Conservation (phyloP, 2,329 filamentous ascomycete species). For the Colletotrichum lindemuthianum region DNA sequence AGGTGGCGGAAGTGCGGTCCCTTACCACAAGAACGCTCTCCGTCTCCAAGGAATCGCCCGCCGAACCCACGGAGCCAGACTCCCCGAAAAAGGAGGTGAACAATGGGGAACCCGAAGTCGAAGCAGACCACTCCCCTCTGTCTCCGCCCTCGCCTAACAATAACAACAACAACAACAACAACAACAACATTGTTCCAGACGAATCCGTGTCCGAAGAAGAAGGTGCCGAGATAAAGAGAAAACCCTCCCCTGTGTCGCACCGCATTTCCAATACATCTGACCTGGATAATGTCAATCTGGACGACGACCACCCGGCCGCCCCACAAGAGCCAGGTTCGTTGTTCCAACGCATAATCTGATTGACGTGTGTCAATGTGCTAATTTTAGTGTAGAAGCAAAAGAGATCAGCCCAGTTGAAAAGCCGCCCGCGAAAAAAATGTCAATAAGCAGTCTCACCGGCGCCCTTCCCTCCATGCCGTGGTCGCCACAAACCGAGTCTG, state of each 20-base stretch:
- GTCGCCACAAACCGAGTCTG: conserved; percentile 66
- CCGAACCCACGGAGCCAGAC: conserved; percentile 34
- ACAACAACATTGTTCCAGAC: not conserved
- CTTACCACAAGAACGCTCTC: conserved; percentile 62
- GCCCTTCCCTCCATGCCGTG: conserved; percentile 78
- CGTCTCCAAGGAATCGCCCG: conserved; percentile 45
- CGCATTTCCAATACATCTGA: conserved; percentile 59
- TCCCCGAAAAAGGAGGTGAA: conserved; percentile 40
- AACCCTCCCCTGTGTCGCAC: conserved; percentile 53
- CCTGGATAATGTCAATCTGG: conserved; percentile 73
- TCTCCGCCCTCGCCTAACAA: conserved; percentile 28
- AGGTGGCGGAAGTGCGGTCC: conserved; percentile 65
- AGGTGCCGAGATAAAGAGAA: conserved; percentile 42
- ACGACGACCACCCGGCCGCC: conserved; percentile 60
- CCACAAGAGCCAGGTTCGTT: conserved; percentile 47
- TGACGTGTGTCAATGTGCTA: conserved; percentile 30
- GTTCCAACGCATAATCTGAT: conserved; percentile 33
- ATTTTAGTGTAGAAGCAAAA: conserved; percentile 36
- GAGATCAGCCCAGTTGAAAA: conserved; percentile 46
- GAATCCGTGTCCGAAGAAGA: not conserved
- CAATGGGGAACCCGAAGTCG: conserved; percentile 40
- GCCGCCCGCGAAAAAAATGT: conserved; percentile 64
- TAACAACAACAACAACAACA: conserved; percentile 31
- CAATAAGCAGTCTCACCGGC: conserved; percentile 76
- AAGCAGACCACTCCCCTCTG: conserved; percentile 20